A percentile compares a stretch with the other conserved stretches of the same genome.
phyloP scores from a whole-genome alignment of 148 eudicot genomes.

The Rheum nobile region DNA sequence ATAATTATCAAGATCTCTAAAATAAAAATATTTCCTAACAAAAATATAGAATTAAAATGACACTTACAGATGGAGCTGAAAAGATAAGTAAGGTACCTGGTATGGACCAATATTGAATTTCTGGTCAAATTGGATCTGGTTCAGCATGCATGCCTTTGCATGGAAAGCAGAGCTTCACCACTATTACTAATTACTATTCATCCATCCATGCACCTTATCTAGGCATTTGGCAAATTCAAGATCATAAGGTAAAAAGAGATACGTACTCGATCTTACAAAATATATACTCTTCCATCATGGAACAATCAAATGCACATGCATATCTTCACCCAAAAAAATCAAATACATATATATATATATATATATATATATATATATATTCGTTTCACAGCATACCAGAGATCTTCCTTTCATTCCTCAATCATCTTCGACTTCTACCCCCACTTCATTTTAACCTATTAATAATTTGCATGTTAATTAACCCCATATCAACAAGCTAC shows the following conservation, averaged over 20 bases:
- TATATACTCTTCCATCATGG: too few species aligned
- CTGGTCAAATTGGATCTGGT: background rate
- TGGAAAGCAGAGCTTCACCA: conserved; percentile 45
- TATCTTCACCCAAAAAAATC: too few species aligned
- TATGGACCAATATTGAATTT: background rate
- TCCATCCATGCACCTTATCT: too few species aligned
- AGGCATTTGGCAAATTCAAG: background rate
- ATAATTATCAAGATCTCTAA: too few species aligned
- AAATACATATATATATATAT: too few species aligned
- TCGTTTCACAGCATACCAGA: conserved; percentile 34
- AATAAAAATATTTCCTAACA: too few species aligned
- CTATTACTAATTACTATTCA: too few species aligned
- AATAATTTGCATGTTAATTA: too few species aligned
- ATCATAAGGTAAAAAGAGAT: background rate
- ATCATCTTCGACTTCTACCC: conserved; percentile 39
- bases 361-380: background rate
- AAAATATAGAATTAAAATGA: too few species aligned
- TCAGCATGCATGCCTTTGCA: conserved; percentile 31
- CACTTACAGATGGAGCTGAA: too few species aligned
- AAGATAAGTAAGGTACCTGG: background rate
- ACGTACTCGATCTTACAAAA: too few species aligned
- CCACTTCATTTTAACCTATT: background rate
- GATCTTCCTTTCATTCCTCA: conserved; percentile 59
- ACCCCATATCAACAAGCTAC: too few species aligned
- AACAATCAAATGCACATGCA: background rate